Percentiles rank a stretch among this genome's conserved stretches.
Conservation (phyloP, 257 asterid species). For the Solanum infundibuliforme region DNA sequence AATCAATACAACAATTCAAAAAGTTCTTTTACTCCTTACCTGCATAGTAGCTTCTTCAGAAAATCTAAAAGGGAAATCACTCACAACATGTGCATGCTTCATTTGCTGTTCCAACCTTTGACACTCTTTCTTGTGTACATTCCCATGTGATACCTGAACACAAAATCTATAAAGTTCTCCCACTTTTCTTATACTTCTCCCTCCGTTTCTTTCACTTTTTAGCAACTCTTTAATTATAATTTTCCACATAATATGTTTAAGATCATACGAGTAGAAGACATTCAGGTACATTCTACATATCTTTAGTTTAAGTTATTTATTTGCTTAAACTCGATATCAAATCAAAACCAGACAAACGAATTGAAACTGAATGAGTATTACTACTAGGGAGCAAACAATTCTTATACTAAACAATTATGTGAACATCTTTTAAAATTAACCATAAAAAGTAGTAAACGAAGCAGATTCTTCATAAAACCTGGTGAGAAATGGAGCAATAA, state of each 20-base stretch:
- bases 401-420: neutral
- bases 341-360: neutral
- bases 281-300: neutral
- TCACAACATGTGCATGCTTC: conserved; percentile 36
- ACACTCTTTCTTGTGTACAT: conserved; percentile 68
- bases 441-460: neutral
- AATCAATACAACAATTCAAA: neutral
- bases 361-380: neutral
- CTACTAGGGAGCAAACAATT: neutral
- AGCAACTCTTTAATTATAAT: neutral
- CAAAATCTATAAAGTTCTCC: neutral
- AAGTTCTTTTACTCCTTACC: conserved; percentile 10
- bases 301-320: neutral
- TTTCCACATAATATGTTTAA: neutral
- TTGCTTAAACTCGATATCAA: neutral
- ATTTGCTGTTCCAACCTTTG: conserved; percentile 60
- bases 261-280: neutral
- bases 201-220: neutral
- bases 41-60: conserved; percentile 30
- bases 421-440: neutral
- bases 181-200: neutral
- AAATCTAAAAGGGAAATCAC: conserved; percentile 68
- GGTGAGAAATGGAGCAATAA: conserved; percentile 86
- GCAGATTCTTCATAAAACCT: conserved; percentile 24
- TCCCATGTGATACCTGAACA: conserved; percentile 54